Percentiles rank a stretch among this genome's conserved stretches.
Conservation (phyloP, 2,329 filamentous ascomycete genomes). For the Claviceps purpurea region DNA sequence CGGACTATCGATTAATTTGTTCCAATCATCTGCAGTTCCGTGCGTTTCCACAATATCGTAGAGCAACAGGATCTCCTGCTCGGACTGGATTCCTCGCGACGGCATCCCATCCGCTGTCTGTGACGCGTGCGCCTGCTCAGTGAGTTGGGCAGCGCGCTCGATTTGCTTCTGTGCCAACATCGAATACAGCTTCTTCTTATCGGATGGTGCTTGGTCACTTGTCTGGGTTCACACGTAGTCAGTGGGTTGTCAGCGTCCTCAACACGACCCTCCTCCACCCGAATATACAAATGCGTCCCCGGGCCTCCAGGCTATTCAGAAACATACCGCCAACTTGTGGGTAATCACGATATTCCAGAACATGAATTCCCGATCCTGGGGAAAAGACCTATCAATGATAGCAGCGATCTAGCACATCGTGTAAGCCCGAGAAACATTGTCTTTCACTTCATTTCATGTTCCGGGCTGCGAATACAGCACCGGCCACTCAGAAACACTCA, state of each 20-base stretch:
- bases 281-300: too few relatives aligned
- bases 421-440: not conserved
- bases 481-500: conserved; percentile 13
- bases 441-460: not conserved
- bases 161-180: conserved; percentile 38
- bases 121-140: conserved; percentile 22
- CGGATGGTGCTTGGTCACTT: conserved; percentile 31
- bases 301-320: too few relatives aligned
- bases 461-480: not conserved
- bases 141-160: conserved; percentile 32
- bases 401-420: conserved; percentile 33
- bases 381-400: conserved; percentile 36
- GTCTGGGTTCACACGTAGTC: conserved; percentile 18
- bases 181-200: conserved; percentile 38
- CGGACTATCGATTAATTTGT: conserved; percentile 24
- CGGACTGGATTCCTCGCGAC: conserved; percentile 25
- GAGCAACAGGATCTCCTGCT: conserved; percentile 37
- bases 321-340: conserved; percentile 36
- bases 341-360: conserved; percentile 44
- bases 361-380: conserved; percentile 33
- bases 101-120: conserved; percentile 9
- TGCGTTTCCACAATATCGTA: conserved; percentile 33
- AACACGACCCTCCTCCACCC: too few relatives aligned
- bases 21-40: conserved; percentile 27
- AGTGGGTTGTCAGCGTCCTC: too few relatives aligned